Evolutionary conservation across 2,329 filamentous ascomycete genomes (phyloP).

Genomic region (Pseudophaeomoniella oleicola): DNA sequence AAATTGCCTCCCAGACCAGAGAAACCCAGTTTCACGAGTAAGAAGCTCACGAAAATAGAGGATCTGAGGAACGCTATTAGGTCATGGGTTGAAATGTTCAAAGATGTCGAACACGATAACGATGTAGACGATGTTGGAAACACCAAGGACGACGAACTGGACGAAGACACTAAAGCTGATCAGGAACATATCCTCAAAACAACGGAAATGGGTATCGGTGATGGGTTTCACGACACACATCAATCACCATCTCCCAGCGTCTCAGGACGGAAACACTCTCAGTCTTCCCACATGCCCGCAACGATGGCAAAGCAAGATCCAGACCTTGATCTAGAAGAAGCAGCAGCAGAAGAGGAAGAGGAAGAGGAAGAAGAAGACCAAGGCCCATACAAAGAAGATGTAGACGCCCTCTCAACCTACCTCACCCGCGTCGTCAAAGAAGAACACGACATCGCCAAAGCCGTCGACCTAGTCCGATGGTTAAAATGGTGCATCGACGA

Average conservation of each 20-base stretch:
- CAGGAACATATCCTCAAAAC: neutral
- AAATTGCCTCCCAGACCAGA: conserved; percentile 34
- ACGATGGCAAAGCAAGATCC: too few relatives aligned
- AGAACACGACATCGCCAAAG: conserved; percentile 68
- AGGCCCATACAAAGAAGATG: conserved; percentile 67
- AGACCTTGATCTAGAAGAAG: too few relatives aligned
- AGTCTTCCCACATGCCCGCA: too few relatives aligned
- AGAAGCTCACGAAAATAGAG: conserved; percentile 35
- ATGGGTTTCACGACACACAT: neutral
- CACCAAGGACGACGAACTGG: conserved; percentile 30
- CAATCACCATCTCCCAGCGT: neutral
- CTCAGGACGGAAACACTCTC: too few relatives aligned
- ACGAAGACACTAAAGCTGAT: neutral
- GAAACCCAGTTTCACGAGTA: conserved; percentile 48
- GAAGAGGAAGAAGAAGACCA: conserved; percentile 52
- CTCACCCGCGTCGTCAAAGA: conserved; percentile 56
- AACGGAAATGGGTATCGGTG: neutral
- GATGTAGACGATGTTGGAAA: conserved; percentile 43
- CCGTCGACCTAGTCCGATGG: conserved; percentile 55
- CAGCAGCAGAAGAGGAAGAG: neutral
- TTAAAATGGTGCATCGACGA: conserved; percentile 25
- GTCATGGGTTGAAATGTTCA: conserved; percentile 63
- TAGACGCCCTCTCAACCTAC: conserved; percentile 59
- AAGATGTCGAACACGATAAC: conserved; percentile 57
- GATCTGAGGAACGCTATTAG: conserved; percentile 62